Base-by-base conservation (phyloP, 2,329 filamentous ascomycete genomes). In the Epichloe aotearoae region DNA sequence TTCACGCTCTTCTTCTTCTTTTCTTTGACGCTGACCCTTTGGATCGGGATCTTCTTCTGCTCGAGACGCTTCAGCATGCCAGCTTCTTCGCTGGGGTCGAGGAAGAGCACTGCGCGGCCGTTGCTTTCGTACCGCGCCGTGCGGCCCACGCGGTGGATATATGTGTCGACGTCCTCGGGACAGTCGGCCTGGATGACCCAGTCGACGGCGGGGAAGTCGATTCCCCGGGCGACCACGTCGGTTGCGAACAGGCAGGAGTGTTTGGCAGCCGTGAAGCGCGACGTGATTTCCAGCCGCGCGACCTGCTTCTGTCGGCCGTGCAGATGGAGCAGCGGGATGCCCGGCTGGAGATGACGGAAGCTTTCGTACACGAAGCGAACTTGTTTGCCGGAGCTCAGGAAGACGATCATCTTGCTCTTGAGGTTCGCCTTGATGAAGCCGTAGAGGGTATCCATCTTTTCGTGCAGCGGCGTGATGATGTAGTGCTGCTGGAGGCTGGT, bases 181-280 rank as follows among this genome's bases (percentile, higher is more conserved):
- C 88, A 95, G 65, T 98, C 93, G n/a, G 88, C 77, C 64, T 98
- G 93, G n/a, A 98, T 88, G 5, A 98, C 93, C 86, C 93, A 98
- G 65, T 98, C 93, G 0, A 98, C 93, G 3, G 89, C 84, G 0
- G 93, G 93, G 63, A 98, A 97, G 66, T 98, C 93, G 12, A 98
- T 78, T 56, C 93, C 93, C 66, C 93, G 80, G 0, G 93, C 93
- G 4, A 94, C 89, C 5, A 98, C 88, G 63, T 98, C 93, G 0
- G 93, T 98, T 1, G 93, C 88, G 64, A 98, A 95, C 0, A 98
- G 75, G 62, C 93, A 96, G 1, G 88, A 84, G 51, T 87, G 76
- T 61, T 93, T 88, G 1, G 90, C 80, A 0, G 82, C 74, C 0
- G 86, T 83, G 65, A 96, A 98, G 48, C 85, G 83, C 4, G 79